Conservation (phyloP, 2,329 filamentous ascomycete genomes). For the Pseudodiploospora longispora region DNA sequence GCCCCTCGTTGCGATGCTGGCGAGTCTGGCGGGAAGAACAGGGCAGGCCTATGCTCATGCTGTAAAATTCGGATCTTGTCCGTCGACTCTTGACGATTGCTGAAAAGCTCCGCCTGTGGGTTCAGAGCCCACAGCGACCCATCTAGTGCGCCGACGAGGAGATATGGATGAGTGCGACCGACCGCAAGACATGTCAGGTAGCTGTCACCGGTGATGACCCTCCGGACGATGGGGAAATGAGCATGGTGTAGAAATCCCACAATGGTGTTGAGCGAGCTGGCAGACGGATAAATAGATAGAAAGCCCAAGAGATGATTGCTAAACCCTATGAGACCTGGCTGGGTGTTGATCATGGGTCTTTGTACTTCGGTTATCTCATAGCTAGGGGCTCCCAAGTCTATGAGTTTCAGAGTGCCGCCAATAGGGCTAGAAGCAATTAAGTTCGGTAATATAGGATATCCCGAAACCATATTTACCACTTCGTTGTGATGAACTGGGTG, state of each 20-base stretch:
- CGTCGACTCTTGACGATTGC: slow-evolving; percentile 22
- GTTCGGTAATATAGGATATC: slow-evolving; percentile 48
- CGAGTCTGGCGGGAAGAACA: slow-evolving; percentile 19
- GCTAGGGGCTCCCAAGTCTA: slow-evolving; percentile 45
- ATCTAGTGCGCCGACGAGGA: slow-evolving; percentile 45
- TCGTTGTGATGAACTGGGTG: slow-evolving; percentile 45
- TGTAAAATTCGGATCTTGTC: slow-evolving; percentile 38
- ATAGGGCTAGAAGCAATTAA: slow-evolving; percentile 47
- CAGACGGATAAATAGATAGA: slow-evolving; percentile 43
- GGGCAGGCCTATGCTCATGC: slow-evolving; percentile 41
- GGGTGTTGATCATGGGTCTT: slow-evolving; percentile 41
- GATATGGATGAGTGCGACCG: slow-evolving; percentile 43
- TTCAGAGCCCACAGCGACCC: slow-evolving; percentile 44
- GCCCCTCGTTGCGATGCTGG: slow-evolving; percentile 32
- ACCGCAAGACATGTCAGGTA: slow-evolving; percentile 42
- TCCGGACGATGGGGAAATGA: slow-evolving; percentile 44
- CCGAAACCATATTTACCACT: slow-evolving; percentile 47
- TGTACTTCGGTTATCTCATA: slow-evolving; percentile 46
- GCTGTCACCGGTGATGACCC: slow-evolving; percentile 42
- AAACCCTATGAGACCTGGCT: slow-evolving; percentile 46
- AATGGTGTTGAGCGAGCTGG: slow-evolving; percentile 43
- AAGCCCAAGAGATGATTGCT: slow-evolving; percentile 49
- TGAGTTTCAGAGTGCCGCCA: slow-evolving; percentile 43
- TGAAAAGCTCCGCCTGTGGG: slow-evolving; percentile 29
- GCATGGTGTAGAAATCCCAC: slow-evolving; percentile 45